Evolutionary conservation across 2,329 filamentous ascomycete species (phyloP).

Genomic region (Colletotrichum tofieldiae): DNA sequence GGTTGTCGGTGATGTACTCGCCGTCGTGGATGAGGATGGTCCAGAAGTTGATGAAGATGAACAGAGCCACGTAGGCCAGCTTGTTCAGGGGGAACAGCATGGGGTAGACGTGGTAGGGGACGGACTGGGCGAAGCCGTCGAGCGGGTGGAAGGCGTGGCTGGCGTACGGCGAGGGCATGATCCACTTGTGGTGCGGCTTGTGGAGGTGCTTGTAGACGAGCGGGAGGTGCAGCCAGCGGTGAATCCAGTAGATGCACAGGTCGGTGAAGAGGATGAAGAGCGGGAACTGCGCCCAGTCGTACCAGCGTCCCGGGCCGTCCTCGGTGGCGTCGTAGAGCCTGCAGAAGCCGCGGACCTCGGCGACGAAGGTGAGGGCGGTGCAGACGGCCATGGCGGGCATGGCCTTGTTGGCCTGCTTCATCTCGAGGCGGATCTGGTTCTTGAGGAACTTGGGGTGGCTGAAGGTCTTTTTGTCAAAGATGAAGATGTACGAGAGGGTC

Average conservation of each 20-base stretch:
- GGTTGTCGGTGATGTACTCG: constrained; percentile 91
- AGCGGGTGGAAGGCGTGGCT: constrained; percentile 95
- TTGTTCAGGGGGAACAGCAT: constrained; percentile 96
- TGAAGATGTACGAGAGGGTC: constrained; percentile 85
- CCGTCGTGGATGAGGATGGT: constrained; percentile 97
- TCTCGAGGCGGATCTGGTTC: constrained; percentile 91
- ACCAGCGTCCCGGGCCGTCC: constrained; percentile 83
- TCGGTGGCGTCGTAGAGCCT: constrained; percentile 88
- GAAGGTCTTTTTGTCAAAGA: constrained; percentile 93
- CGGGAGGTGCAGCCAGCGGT: constrained; percentile 87
- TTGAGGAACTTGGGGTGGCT: constrained; percentile 95
- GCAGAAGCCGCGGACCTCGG: constrained; percentile 87
- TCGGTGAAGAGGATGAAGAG: constrained; percentile 92
- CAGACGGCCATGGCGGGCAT: constrained; percentile 88
- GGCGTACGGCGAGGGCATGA: constrained; percentile 95
- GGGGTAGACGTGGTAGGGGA: constrained; percentile 95
- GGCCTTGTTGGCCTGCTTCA: constrained; percentile 81
- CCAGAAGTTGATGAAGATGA: constrained; percentile 96
- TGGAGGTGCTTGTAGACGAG: constrained; percentile 88
- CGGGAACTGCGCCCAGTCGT: constrained; percentile 88
- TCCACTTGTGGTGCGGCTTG: constrained; percentile 99
- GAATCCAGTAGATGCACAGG: constrained; percentile 92
- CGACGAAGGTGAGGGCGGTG: constrained; percentile 85
- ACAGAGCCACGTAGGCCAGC: constrained; percentile 87
- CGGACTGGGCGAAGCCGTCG: constrained; percentile 89